Evolutionary conservation across 2,329 filamentous ascomycete genomes (phyloP).

Genomic region (Colletotrichum siamense): DNA sequence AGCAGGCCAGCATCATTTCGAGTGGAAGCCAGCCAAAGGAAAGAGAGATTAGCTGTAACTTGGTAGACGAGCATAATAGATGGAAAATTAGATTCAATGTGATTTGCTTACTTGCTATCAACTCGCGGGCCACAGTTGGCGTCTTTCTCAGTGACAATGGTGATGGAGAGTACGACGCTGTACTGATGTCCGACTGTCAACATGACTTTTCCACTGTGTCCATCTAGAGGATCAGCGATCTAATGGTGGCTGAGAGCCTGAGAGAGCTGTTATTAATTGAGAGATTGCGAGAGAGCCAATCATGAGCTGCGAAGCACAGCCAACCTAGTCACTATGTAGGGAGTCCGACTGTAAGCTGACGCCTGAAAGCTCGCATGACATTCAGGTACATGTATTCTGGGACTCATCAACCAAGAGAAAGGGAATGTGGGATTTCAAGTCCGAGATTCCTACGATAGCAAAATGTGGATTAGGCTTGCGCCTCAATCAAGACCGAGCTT

Average conservation of each 20-base stretch:
- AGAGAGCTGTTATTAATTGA: background rate
- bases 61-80: too few relatives aligned
- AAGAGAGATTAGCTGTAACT: background rate
- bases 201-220: background rate
- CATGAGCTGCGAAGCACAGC: background rate
- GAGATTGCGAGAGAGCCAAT: background rate
- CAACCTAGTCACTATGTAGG: background rate
- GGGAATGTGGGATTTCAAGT: background rate
- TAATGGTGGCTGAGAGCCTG: background rate
- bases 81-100: accelerated
- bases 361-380: background rate
- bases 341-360: background rate
- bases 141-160: background rate
- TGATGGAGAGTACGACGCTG: accelerated
- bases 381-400: background rate
- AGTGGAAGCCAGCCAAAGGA: slow-evolving; percentile 56
- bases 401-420: background rate
- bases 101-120: background rate
- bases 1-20: slow-evolving; percentile 66
- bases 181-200: background rate
- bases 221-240: background rate
- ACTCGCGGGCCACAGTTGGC: background rate
- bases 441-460: background rate
- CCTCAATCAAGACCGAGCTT: background rate
- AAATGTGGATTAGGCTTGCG: background rate